A percentile compares a stretch with the other conserved stretches of the same genome.
phyloP scores from a whole-genome alignment of 2,329 filamentous ascomycete genomes.

The Aspergillus tubingensis region DNA sequence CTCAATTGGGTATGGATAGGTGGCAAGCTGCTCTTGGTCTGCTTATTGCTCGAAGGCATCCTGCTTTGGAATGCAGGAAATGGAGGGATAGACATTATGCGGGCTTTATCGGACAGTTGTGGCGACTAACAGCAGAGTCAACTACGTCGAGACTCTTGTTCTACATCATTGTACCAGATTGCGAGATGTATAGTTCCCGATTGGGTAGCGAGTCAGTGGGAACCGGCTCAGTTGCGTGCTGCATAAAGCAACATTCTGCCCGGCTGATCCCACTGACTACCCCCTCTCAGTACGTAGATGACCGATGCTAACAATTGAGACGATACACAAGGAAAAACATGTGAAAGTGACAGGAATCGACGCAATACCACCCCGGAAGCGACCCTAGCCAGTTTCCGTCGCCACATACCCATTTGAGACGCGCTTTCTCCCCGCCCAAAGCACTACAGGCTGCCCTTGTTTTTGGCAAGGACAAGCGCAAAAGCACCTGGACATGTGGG shows the following conservation, averaged over 20 bases:
- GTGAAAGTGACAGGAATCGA: conserved; percentile 34
- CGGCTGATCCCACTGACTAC: neutral
- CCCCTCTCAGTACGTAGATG: neutral
- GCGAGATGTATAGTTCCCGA: neutral
- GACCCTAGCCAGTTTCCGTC: conserved; percentile 50
- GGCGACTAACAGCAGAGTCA: neutral
- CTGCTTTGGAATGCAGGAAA: neutral
- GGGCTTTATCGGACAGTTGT: neutral
- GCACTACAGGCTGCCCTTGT: conserved; percentile 9
- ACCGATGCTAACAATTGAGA: neutral
- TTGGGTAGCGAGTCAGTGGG: neutral
- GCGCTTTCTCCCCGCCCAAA: conserved; percentile 13
- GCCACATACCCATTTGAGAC: conserved; percentile 32
- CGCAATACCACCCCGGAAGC: conserved; percentile 50
- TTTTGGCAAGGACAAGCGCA: conserved; percentile 17
- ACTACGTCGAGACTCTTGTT: neutral
- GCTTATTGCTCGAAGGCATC: no score
- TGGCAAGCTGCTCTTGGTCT: no score
- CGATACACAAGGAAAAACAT: conserved; percentile 17
- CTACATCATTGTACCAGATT: neutral
- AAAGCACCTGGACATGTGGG: conserved; percentile 14
- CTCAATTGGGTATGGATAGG: no score
- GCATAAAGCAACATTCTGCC: neutral
- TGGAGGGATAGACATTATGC: neutral
- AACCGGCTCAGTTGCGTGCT: neutral